Percentiles rank a stretch among this genome's conserved stretches.
Conservation (phyloP, 257 asterid species). For the Dorcoceras hygrometricum region DNA sequence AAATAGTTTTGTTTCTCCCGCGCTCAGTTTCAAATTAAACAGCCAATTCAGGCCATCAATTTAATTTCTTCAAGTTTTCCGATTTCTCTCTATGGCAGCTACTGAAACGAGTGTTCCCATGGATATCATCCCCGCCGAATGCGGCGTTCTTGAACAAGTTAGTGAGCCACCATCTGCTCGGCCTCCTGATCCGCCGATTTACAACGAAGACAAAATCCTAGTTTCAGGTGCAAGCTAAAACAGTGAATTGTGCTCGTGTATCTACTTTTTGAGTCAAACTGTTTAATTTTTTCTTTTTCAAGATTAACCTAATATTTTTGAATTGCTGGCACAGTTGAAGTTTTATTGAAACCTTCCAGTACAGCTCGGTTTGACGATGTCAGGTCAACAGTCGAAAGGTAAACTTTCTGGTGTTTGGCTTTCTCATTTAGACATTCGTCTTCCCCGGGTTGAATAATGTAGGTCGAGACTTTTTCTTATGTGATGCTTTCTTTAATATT, state of each 20-base stretch:
- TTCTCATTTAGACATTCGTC: slow-evolving; percentile 7
- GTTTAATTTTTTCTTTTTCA: neutral
- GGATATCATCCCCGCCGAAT: slow-evolving; percentile 60
- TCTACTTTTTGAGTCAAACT: neutral
- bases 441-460: slow-evolving; percentile 4
- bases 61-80: slow-evolving; percentile 20
- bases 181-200: slow-evolving; percentile 24
- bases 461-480: neutral
- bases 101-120: slow-evolving; percentile 71
- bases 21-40: slow-evolving; percentile 34
- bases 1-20: slow-evolving; percentile 29
- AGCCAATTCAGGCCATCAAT: slow-evolving; percentile 22
- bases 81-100: slow-evolving; percentile 26
- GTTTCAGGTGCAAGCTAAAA: slow-evolving; percentile 61
- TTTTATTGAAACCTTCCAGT: slow-evolving; percentile 71
- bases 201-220: slow-evolving; percentile 49
- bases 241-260: neutral
- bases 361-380: slow-evolving; percentile 72
- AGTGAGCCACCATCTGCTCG: slow-evolving; percentile 39
- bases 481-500: neutral
- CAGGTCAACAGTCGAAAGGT: slow-evolving; percentile 74
- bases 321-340: slow-evolving; percentile 65
- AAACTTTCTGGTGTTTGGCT: neutral
- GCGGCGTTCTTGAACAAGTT: slow-evolving; percentile 38
- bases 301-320: slow-evolving; percentile 14